A percentile compares a stretch with the other conserved stretches of the same genome.
Evolutionary conservation across 2,329 filamentous ascomycete genomes (phyloP).

Genomic region (Penicillium corylophilum): DNA sequence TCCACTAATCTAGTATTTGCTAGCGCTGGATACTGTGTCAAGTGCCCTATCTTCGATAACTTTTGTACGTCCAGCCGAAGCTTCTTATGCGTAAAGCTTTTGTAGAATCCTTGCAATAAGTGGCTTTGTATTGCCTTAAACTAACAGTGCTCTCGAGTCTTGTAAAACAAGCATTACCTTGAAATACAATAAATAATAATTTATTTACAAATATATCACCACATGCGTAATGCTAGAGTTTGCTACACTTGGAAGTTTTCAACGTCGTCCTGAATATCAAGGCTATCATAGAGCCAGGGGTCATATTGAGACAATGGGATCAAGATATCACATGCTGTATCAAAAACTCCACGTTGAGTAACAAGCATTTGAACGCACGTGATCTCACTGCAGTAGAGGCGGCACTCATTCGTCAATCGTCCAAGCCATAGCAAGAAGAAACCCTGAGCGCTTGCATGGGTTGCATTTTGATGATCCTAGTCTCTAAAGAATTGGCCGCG

Average conservation of each 20-base stretch:
- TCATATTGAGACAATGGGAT: neutral
- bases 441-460: neutral
- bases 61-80: neutral
- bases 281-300: neutral
- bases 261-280: neutral
- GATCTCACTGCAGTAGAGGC: neutral
- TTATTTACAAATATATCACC: too few relatives aligned
- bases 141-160: neutral
- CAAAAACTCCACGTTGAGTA: neutral
- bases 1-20: neutral
- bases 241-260: neutral
- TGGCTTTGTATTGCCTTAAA: neutral
- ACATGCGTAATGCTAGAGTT: too few relatives aligned
- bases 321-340: neutral
- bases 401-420: neutral
- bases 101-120: neutral
- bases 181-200: too few relatives aligned
- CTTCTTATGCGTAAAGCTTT: neutral
- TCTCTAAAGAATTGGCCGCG: too few relatives aligned
- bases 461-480: too few relatives aligned
- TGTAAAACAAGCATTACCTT: too few relatives aligned
- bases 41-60: neutral
- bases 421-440: neutral
- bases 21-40: neutral
- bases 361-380: neutral